Evolutionary conservation across 179 eudicot species (phyloP).

Genomic region (Vitellaria paradoxa): DNA sequence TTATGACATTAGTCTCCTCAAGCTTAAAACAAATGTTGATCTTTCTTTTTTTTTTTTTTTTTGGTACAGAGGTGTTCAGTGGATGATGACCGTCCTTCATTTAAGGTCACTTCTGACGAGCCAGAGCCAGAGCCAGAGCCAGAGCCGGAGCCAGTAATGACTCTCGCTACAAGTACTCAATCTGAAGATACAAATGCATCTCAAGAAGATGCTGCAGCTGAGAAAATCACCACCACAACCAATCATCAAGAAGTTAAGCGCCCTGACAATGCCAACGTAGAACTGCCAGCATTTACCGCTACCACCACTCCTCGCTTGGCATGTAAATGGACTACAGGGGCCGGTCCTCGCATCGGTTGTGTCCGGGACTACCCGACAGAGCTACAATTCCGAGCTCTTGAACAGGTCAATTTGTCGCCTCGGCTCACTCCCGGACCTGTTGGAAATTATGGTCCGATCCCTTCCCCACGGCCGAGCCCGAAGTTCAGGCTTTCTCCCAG

Average conservation of each 20-base stretch:
- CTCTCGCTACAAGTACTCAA: background rate
- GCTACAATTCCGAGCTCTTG: slow-evolving; percentile 71
- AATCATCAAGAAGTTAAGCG: slow-evolving; percentile 48
- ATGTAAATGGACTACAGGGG: slow-evolving; percentile 75
- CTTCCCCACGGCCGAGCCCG: slow-evolving; percentile 83
- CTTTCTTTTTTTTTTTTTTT: background rate
- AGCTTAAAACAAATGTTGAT: slow-evolving; percentile 6
- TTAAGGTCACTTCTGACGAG: slow-evolving; percentile 32
- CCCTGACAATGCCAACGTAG: slow-evolving; percentile 25
- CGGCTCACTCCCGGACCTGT: slow-evolving; percentile 19
- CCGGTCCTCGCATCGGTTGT: slow-evolving; percentile 90
- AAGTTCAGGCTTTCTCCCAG: slow-evolving; percentile 68
- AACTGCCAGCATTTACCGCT: slow-evolving; percentile 34
- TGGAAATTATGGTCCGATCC: slow-evolving; percentile 58
- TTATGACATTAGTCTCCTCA: background rate
- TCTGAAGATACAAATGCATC: slow-evolving; percentile 17
- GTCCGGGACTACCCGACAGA: slow-evolving; percentile 84
- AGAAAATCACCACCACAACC: slow-evolving; percentile 31
- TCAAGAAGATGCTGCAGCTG: slow-evolving; percentile 14
- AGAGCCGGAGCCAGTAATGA: slow-evolving; percentile 23
- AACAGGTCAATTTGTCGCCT: slow-evolving; percentile 78
- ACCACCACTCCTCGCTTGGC: slow-evolving; percentile 47
- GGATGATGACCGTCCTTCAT: slow-evolving; percentile 53
- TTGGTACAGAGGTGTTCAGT: slow-evolving; percentile 60
- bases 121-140: slow-evolving; percentile 18